Evolutionary conservation across 129 eudicot species (phyloP), one percentile per base, ranked within the genome.

Genomic region (Flaveria robusta): DNA sequence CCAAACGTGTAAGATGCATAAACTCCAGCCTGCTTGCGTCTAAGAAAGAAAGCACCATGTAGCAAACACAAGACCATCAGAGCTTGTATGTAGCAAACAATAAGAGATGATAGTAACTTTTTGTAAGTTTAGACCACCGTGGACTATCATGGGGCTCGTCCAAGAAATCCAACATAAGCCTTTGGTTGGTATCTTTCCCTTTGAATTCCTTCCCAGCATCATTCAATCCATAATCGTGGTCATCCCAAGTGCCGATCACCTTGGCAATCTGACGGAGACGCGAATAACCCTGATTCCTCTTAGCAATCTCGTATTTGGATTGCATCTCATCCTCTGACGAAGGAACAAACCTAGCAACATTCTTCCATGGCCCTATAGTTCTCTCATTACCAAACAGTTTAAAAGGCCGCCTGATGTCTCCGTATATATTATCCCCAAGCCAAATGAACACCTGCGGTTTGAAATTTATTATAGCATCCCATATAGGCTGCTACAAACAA

Each of bases 191-290:
- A 80, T 58, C 74, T 66, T 89, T 89, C 10, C 19, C 22, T 4
- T 56, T 37, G 45, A 89, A 85, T 73, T 89, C 96, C 81, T 89
- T 86, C 14, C 96, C 96, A 11, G 96, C 91, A 78, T 89, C 87
- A 75, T 89, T 89, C 18, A 89, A 69, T 50, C 91, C 91, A 64
- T 86, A 89, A 72, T 89, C 96, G 56, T 89, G 96, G 71, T 89
- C 96, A 85, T 89, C 89, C 96, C 96, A 89, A 12, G 96, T 89
- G 77, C 96, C 96, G 73, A 89, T 78, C 9, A 86, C 90, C 89
- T 85, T 85, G 56, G 89, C 70, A 43, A 43, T 69, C 2, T 72
- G 41, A 63, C 88, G 81, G 26, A 88, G 82, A 45, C 76, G 82
- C 14, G 91, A 68, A 72, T 89, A 89, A 41, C 84, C 86, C 59